Conservation (phyloP, 2,329 filamentous ascomycete species). For the Ciborinia camelliae region DNA sequence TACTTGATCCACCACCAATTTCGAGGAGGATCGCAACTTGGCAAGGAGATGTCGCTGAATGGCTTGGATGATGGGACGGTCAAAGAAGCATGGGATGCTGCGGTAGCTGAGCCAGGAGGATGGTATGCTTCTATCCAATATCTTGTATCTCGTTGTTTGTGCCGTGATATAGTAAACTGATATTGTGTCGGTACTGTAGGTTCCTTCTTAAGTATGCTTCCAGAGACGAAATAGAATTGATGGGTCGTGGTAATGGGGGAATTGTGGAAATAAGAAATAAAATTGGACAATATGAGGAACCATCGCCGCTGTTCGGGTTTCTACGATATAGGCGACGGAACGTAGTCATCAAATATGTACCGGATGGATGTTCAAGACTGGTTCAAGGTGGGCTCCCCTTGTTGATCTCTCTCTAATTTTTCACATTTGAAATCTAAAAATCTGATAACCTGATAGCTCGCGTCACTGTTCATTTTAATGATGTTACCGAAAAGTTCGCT, state of each 20-base stretch:
- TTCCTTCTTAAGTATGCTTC: constrained; percentile 89
- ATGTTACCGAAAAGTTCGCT: constrained; percentile 67
- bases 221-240: constrained; percentile 81
- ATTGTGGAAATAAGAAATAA: constrained; percentile 78
- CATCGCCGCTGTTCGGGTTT: constrained; percentile 87
- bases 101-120: constrained; percentile 80
- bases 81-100: constrained; percentile 78
- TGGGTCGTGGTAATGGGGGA: constrained; percentile 74
- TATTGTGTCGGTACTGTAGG: constrained; percentile 51
- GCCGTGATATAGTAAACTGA: constrained; percentile 21
- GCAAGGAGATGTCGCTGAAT: constrained; percentile 80
- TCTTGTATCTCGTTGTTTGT: constrained; percentile 1
- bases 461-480: constrained; percentile 69
- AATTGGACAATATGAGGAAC: constrained; percentile 75
- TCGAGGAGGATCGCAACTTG: constrained; percentile 14
- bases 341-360: constrained; percentile 88
- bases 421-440: constrained; percentile 25
- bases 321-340: constrained; percentile 85
- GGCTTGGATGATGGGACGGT: constrained; percentile 80
- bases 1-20: constrained; percentile 10
- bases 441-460: constrained; percentile 57
- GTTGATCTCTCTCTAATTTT: constrained; percentile 28
- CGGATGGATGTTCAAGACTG: constrained; percentile 83
- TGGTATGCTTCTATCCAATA: constrained; percentile 56
- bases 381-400: constrained; percentile 69